Evolutionary conservation across 768 basidiomycete species (phyloP), one percentile per base, ranked within the genome.

Genomic region (Leccinum truebloodii): DNA sequence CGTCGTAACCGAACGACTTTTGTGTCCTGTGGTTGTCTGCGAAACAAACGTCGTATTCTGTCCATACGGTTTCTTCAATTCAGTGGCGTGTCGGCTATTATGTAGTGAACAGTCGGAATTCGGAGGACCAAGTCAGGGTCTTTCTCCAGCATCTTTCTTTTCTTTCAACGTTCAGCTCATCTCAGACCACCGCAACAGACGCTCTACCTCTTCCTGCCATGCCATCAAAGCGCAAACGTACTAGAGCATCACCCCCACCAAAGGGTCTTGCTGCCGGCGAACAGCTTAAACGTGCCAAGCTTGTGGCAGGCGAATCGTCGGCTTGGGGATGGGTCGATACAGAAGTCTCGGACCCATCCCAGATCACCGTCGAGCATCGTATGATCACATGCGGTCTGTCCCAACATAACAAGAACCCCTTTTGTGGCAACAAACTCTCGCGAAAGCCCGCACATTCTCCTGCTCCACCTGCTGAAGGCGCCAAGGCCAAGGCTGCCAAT

Each of bases 301-400:
- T 85, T 16, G 73, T 80, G n/a, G 75, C 77, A 28, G 75, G 75
- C 46, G 74, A 74, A 46, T 72, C 78, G 58, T 79, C 82, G 34
- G 75, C 82, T n/a, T 94, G 93, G 93, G 81, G 81, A 54, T 95
- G 93, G 93, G 88, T 92, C 54, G 86, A 83, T 54, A 81, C 86
- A 49, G 86, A 88, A 66, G 87, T 86, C 54, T 74, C 74, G 18
- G 74, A 80, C 55, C 68, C 78, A 59, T 81, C 82, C 3, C 74
- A 83, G n/a, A 90, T 95, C 63, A 83, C 87, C 18, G 68, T 76
- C 39, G 85, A 88, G 57, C 90, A 94, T 69, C 78, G 81, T 52
- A 74, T 87, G 48, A 77, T 82, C 59, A 83, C 90, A 1, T 94
- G 88, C 63, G 89, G 90, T 12, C 76, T 94, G 52, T 83, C 86